Percentiles rank a stretch among this genome's conserved stretches.
Conservation (phyloP, 163 green algal species). For the Trebouxia gelatinosa region DNA sequence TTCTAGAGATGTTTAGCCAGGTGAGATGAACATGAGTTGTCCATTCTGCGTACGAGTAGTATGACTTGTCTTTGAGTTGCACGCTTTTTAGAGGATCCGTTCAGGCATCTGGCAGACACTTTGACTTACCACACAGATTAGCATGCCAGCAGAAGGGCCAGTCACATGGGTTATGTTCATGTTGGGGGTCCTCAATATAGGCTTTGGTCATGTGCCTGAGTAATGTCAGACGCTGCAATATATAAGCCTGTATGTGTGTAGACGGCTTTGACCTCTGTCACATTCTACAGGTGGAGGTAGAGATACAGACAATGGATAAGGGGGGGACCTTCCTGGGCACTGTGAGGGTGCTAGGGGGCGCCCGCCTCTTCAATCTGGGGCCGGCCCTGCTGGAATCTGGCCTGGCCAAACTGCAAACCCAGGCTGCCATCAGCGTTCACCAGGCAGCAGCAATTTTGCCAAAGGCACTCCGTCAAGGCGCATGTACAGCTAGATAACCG, state of each 20-base stretch:
- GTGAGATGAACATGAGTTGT: no score
- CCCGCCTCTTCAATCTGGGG: slow-evolving; percentile 55
- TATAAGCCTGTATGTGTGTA: neutral
- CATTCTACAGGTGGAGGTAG: slow-evolving; percentile 8
- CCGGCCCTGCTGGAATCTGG: slow-evolving; percentile 52
- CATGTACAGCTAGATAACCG: slow-evolving; percentile 44
- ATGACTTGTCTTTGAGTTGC: no score
- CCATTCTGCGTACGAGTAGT: no score
- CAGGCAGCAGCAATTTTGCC: no score
- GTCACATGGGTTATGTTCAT: neutral
- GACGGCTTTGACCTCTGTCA: no score
- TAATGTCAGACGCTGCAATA: neutral
- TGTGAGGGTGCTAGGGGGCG: slow-evolving; percentile 41
- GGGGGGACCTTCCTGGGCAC: slow-evolving; percentile 77
- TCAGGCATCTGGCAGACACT: neutral
- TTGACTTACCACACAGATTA: neutral
- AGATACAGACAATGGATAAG: slow-evolving; percentile 62
- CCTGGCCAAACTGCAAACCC: slow-evolving; percentile 85
- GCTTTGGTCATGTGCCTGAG: neutral
- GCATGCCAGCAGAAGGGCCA: neutral
- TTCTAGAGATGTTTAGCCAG: no score
- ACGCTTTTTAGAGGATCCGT: no score
- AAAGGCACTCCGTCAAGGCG: no score
- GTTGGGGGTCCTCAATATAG: neutral
- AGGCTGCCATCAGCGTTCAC: no score